Evolutionary conservation across 2,329 filamentous ascomycete species (phyloP).

Genomic region (Phoma herbarum): DNA sequence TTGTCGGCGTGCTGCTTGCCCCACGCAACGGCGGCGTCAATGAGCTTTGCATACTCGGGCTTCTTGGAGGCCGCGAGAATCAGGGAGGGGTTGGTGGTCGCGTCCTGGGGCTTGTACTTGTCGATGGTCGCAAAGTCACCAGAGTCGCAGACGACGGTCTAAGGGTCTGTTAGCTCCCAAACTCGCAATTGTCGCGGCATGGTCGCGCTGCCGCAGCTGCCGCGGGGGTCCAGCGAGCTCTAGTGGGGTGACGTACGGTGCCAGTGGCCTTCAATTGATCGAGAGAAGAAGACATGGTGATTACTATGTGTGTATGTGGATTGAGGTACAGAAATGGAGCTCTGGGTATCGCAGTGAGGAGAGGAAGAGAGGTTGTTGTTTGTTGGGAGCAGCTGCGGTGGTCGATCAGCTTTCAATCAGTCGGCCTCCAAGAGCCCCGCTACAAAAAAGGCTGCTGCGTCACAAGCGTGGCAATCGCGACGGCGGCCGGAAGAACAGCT

Average conservation of each 20-base stretch:
- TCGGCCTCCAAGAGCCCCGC: conserved; percentile 33
- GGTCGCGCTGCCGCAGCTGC: conserved; percentile 8
- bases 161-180: conserved; percentile 27
- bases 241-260: conserved; percentile 75
- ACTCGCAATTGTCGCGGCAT: background rate
- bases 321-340: conserved; percentile 1
- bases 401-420: conserved; percentile 34
- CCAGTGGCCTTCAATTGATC: conserved; percentile 97
- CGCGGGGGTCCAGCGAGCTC: conserved; percentile 22
- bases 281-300: conserved; percentile 82
- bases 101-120: conserved; percentile 99
- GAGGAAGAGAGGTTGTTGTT: conserved; percentile 20
- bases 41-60: conserved; percentile 91
- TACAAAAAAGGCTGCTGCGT: conserved; percentile 42
- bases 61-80: conserved; percentile 99
- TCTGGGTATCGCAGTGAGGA: conserved; percentile 8
- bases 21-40: conserved; percentile 83
- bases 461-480: conserved; percentile 44
- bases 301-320: conserved; percentile 17
- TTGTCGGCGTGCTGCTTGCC: conserved; percentile 77
- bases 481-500: conserved; percentile 34
- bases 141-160: conserved; percentile 97
- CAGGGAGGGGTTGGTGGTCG: conserved; percentile 98
- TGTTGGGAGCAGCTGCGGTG: conserved; percentile 34
- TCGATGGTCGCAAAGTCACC: conserved; percentile 86